These are phyloP conservation scores for Daldinia loculata DNA, from an alignment of 495 filamentous ascomycete species.

Conservation along the genomic window DNA sequence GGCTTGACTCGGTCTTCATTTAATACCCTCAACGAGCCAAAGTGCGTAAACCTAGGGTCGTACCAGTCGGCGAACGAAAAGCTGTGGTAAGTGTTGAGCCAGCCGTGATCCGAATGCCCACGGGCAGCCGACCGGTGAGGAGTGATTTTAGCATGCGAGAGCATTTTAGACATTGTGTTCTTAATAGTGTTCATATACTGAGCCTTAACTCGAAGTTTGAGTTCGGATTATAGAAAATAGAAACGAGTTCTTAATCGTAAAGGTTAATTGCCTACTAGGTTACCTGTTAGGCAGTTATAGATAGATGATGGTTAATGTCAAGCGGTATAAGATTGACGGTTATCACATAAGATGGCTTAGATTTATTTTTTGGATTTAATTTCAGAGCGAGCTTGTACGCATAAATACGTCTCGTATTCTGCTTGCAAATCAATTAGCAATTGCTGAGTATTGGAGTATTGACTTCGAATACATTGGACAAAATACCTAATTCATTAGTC, in stretches of 20 bases:
- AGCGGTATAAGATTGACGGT: neutral
- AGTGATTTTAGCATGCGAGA: conserved; percentile 69
- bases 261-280: neutral
- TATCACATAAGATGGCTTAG: neutral
- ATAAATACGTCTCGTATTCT: neutral
- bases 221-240: conserved; percentile 3
- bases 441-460: neutral
- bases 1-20: conserved; percentile 82
- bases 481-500: neutral
- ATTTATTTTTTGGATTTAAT: neutral
- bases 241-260: conserved; percentile 26
- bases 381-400: neutral
- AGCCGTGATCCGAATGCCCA: conserved; percentile 80
- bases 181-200: conserved; percentile 44
- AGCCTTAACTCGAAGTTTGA: conserved; percentile 2
- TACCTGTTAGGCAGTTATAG: no score
- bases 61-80: conserved; percentile 82
- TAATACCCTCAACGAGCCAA: conserved; percentile 77
- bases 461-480: neutral
- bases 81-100: conserved; percentile 85
- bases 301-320: neutral
- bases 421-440: conserved; percentile 9
- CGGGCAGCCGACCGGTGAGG: conserved; percentile 67
- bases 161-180: conserved; percentile 62
- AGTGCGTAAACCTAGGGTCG: conserved; percentile 68